Conservation (phyloP, 1,284 basidiomycete genomes). For the Lignosus rhinocerotis region DNA sequence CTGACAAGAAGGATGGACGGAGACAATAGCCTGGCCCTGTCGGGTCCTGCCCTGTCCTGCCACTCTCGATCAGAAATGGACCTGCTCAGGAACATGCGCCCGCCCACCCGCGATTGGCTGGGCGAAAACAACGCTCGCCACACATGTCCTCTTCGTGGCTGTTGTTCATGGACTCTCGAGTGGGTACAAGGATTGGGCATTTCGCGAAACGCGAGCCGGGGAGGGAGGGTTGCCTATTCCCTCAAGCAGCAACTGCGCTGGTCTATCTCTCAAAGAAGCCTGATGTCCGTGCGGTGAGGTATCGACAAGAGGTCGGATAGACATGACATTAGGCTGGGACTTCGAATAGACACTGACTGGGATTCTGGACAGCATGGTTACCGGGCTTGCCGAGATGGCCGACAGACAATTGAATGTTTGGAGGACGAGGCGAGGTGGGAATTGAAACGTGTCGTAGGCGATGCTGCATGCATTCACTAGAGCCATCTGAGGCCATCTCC, state of each 20-base stretch:
- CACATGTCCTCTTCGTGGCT: background rate
- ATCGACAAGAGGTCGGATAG: background rate
- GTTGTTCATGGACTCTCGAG: background rate
- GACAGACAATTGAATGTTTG: constrained; percentile 8
- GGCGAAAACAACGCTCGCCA: constrained; percentile 14
- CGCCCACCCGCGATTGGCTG: constrained; percentile 14
- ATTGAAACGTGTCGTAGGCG: background rate
- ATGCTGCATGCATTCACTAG: background rate
- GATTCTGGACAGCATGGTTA: constrained; percentile 12
- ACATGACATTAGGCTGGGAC: constrained; percentile 1
- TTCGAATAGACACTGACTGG: background rate
- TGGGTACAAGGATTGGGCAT: background rate
- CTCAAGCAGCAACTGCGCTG: background rate
- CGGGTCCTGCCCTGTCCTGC: too few relatives aligned
- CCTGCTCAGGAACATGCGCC: constrained; percentile 9
- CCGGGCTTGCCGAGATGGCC: constrained; percentile 18
- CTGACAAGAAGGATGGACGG: background rate
- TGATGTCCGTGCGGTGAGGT: background rate
- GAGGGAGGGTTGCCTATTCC: background rate
- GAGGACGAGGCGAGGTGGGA: background rate
- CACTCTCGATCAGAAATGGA: constrained; percentile 11
- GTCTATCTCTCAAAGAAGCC: background rate
- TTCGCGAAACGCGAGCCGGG: background rate
- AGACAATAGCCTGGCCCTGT: constrained; percentile 17
- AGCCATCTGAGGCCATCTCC: too few relatives aligned